phyloP scores from a whole-genome alignment of 768 basidiomycete species.

The Lentinula sp. region DNA sequence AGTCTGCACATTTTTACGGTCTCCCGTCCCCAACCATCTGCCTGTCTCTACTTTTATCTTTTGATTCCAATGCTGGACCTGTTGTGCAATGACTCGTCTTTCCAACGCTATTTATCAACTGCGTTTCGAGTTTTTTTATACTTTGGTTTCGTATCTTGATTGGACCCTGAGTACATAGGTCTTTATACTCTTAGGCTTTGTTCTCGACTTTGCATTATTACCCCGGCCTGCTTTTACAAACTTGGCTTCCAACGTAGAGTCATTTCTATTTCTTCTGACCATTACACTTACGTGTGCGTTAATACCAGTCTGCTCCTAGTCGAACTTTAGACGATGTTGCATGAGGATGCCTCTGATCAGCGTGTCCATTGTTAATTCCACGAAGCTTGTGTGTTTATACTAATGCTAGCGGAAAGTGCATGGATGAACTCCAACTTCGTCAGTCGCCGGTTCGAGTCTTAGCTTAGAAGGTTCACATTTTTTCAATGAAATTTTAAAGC shows the following conservation, averaged over 20 bases:
- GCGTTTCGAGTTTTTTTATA: neutral
- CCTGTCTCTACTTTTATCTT: neutral
- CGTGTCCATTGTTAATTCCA: too few species aligned
- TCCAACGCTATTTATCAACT: neutral
- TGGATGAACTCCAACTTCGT: too few species aligned
- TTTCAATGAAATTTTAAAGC: too few species aligned
- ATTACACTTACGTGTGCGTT: neutral
- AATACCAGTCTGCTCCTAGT: too few species aligned
- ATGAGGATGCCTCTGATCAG: too few species aligned
- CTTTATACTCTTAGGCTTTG: neutral
- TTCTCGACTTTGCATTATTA: neutral
- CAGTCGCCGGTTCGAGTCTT: too few species aligned
- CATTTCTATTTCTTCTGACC: neutral
- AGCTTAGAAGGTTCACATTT: too few species aligned
- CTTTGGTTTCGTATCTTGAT: neutral
- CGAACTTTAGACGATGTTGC: too few species aligned
- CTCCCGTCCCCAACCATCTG: neutral
- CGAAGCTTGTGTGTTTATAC: too few species aligned
- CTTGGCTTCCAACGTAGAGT: neutral
- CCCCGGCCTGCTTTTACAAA: neutral
- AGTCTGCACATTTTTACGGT: neutral
- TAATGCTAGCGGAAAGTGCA: too few species aligned
- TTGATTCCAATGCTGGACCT: neutral
- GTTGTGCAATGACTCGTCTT: neutral
- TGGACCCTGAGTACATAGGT: constrained; percentile 1